Evolutionary conservation across 257 asterid species (phyloP).

Genomic region (Solanum dulcamara): DNA sequence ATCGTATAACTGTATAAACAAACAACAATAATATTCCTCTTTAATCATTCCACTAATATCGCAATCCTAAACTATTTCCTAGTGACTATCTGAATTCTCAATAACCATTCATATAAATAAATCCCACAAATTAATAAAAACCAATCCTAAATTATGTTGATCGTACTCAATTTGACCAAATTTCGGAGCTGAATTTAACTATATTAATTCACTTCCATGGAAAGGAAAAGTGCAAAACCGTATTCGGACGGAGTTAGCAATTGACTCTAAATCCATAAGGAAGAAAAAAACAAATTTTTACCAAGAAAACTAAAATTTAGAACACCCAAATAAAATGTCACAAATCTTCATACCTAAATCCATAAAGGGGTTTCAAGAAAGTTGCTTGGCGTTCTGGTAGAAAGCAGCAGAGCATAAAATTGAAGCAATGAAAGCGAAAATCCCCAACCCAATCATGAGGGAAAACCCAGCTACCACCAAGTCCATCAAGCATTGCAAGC

Average conservation of each 20-base stretch:
- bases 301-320: neutral
- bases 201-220: too few species aligned
- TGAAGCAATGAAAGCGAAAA: constrained; percentile 75
- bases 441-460: constrained; percentile 74
- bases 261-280: too few species aligned
- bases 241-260: too few species aligned
- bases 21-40: neutral
- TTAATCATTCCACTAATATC: neutral
- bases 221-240: too few species aligned
- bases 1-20: neutral
- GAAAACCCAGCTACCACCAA: constrained; percentile 78
- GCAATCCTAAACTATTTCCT: neutral
- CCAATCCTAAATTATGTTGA: neutral
- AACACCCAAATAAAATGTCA: neutral
- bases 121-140: neutral
- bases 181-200: neutral
- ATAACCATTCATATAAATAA: neutral
- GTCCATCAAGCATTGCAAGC: constrained; percentile 71
- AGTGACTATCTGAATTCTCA: neutral
- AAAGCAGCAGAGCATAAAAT: constrained; percentile 91
- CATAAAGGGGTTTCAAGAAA: constrained; percentile 26
- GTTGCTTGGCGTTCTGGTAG: constrained; percentile 73
- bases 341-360: neutral
- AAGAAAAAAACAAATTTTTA: neutral
- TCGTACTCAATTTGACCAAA: neutral